A percentile compares a stretch with the other conserved stretches of the same genome.
These are phyloP conservation scores for Populus deltoides DNA, from an alignment of 345 rosid genomes.

Conservation along the genomic window DNA sequence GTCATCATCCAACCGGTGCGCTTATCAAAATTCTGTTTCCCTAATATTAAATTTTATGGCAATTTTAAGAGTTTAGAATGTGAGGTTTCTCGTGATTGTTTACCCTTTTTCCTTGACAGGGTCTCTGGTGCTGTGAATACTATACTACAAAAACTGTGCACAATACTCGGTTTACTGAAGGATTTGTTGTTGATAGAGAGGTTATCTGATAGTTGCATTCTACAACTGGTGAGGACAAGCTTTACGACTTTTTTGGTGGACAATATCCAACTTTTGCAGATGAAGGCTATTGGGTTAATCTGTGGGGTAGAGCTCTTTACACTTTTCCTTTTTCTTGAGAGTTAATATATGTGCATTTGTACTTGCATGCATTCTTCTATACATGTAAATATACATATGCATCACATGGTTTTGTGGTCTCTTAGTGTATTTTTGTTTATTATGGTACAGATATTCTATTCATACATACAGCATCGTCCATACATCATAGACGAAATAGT, in stretches of 20 bases:
- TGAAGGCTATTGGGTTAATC: constrained; percentile 81
- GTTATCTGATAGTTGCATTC: constrained; percentile 93
- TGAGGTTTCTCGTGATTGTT: constrained; percentile 22
- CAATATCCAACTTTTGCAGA: constrained; percentile 92
- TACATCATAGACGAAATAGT: constrained; percentile 84
- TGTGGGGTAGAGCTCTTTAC: constrained; percentile 62
- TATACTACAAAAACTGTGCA: constrained; percentile 85
- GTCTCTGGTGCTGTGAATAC: constrained; percentile 76
- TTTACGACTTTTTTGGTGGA: constrained; percentile 89
- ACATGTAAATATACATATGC: background rate
- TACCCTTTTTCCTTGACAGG: constrained; percentile 47
- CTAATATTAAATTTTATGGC: constrained; percentile 10
- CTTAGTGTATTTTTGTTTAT: constrained; percentile 8
- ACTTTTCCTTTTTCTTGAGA: constrained; percentile 4
- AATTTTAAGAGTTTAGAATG: constrained; percentile 2
- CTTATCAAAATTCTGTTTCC: constrained; percentile 27
- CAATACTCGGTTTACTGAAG: constrained; percentile 83
- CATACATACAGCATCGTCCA: constrained; percentile 76
- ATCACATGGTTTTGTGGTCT: background rate
- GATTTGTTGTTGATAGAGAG: constrained; percentile 84
- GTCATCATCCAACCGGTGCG: constrained; percentile 69
- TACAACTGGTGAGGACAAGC: constrained; percentile 87
- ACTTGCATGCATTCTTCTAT: background rate
- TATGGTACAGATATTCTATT: constrained; percentile 74
- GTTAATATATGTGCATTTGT: constrained; percentile 8